These are phyloP conservation scores for Hordeum vulgare DNA, from an alignment of 176 grass and related monocot species.

Conservation along the genomic window DNA sequence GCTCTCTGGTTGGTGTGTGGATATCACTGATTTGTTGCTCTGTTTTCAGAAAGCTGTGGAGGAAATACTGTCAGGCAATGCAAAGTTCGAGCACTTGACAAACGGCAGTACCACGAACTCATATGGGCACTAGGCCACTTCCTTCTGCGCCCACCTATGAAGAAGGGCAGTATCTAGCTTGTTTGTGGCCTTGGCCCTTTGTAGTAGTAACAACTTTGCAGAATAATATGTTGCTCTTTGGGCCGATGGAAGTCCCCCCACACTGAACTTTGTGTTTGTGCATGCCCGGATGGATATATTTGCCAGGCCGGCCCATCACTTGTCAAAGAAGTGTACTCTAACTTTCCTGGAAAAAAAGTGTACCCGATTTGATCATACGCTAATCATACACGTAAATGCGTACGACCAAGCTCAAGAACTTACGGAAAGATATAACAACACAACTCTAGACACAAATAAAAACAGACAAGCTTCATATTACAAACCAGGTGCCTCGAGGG, in stretches of 20 bases:
- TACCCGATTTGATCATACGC: too few relatives aligned
- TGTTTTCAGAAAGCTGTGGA: slow-evolving; percentile 66
- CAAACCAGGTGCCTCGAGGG: too few relatives aligned
- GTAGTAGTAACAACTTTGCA: not conserved
- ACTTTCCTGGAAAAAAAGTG: too few relatives aligned
- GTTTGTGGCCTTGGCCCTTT: not conserved
- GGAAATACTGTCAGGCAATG: slow-evolving; percentile 35
- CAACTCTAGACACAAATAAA: too few relatives aligned
- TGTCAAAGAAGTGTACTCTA: not conserved
- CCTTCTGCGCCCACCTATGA: not conserved
- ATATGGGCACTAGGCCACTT: slow-evolving; percentile 37
- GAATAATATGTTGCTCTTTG: not conserved
- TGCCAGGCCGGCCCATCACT: not conserved
- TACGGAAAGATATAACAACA: too few relatives aligned
- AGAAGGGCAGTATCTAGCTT: not conserved
- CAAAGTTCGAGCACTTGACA: slow-evolving; percentile 33
- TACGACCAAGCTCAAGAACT: too few relatives aligned
- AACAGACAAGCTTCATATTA: too few relatives aligned
- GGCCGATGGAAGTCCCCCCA: not conserved
- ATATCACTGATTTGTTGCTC: not conserved
- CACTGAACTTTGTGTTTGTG: not conserved
- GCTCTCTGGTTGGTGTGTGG: not conserved
- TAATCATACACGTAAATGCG: too few relatives aligned
- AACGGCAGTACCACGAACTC: slow-evolving; percentile 22
- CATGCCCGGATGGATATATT: not conserved